Conservation (phyloP, 495 filamentous ascomycete species). For the Cudoniella acicularis region DNA sequence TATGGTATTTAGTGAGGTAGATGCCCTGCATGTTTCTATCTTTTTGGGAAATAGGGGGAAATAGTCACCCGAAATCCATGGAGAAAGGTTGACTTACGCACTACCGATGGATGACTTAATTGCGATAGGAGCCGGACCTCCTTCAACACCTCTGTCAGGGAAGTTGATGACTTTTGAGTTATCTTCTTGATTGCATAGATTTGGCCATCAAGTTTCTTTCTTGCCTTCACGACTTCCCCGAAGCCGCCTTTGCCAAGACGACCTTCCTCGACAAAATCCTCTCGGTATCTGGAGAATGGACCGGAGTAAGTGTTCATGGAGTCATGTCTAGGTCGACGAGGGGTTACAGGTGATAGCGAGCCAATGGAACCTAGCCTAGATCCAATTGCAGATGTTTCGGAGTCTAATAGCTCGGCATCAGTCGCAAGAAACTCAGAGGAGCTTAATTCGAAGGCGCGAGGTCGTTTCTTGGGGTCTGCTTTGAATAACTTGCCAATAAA, state of each 20-base stretch:
- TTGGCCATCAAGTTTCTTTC: slow-evolving; percentile 88
- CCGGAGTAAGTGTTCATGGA: slow-evolving; percentile 39
- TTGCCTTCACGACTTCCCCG: slow-evolving; percentile 93
- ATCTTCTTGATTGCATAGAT: slow-evolving; percentile 98
- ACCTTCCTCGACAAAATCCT: slow-evolving; percentile 87
- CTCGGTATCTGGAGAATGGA: slow-evolving; percentile 61
- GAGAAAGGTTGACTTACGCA: slow-evolving; percentile 46
- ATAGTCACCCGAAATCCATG: background rate
- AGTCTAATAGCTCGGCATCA: slow-evolving; percentile 50
- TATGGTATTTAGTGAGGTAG: no score
- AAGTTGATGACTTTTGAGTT: slow-evolving; percentile 71
- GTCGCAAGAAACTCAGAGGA: slow-evolving; percentile 80
- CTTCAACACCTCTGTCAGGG: slow-evolving; percentile 80
- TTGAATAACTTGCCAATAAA: slow-evolving; percentile 80
- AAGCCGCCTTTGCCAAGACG: slow-evolving; percentile 90
- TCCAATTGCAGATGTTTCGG: slow-evolving; percentile 32
- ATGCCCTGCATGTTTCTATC: no score
- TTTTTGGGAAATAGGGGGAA: background rate
- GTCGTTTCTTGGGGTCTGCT: slow-evolving; percentile 74
- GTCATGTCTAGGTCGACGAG: slow-evolving; percentile 42
- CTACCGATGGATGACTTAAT: slow-evolving; percentile 92
- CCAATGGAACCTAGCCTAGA: slow-evolving; percentile 37
- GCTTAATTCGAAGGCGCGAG: slow-evolving; percentile 83
- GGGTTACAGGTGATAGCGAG: slow-evolving; percentile 24
- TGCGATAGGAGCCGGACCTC: slow-evolving; percentile 88